Base-by-base conservation (phyloP, 1,284 basidiomycete species). In the Ceratobasidium sp. region DNA sequence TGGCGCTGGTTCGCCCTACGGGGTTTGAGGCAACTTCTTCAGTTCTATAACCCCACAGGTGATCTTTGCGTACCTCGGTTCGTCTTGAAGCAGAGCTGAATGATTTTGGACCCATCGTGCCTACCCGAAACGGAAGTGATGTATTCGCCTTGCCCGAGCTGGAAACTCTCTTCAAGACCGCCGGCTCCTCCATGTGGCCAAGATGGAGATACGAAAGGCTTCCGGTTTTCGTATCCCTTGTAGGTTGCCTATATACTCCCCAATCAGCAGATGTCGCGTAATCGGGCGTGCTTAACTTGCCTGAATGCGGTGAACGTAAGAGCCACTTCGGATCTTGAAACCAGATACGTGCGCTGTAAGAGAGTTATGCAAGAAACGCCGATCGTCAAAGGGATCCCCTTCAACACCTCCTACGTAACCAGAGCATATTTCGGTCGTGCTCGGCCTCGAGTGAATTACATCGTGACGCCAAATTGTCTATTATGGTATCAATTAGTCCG, bases 401-500 rank as follows among this genome's bases (percentile, higher is more conserved):
- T 23, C 41, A 30, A 18, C 43, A 6, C 43, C 43, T 30, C 60
- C 60, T 28, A 45, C 32, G n/a, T 62, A 62, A 6, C 32, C 14
- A 5, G 43, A 62, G 43, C 28, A 62, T 45, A 62, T 26, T 21
- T 46, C 23, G 8, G 28, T 2, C 16, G 43, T n/a, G 8, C n/a
- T 62, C n/a, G 60, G 41, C 12, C 21, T 30, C 18, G 26, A 9
- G 28, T 48, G 18, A 23, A 62, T 5, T 23, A 46, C 26, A n/a
- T 62, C 60, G 18, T 48, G 60, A 23, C 60, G 60, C 60, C 60
- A 62, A 9, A 62, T 46, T 3, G 39, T 45, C 60, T 62, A 41
- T 39, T n/a, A n/a, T 28, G 36, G 14, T 6, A 6, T 39, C 4
- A 14, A 28, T 62, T n/a, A 16, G 16, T 14, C 32, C 18, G 9